phyloP scores from a whole-genome alignment of 2,329 filamentous ascomycete genomes.

The Tolypocladium album region DNA sequence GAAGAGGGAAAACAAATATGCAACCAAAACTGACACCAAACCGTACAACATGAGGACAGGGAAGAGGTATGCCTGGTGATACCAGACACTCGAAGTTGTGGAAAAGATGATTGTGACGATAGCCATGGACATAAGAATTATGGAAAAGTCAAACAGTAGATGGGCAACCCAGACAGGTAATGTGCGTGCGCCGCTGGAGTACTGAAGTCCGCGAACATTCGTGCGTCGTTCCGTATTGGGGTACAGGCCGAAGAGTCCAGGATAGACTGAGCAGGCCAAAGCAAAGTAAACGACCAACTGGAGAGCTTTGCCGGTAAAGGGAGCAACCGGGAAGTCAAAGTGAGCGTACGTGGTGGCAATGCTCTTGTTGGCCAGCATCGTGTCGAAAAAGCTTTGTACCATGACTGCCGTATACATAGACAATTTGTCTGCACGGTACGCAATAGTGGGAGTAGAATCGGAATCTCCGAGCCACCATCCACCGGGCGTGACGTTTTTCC shows the following conservation, averaged over 20 bases:
- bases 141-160: slow-evolving; percentile 65
- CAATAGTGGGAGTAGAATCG: slow-evolving; percentile 52
- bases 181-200: slow-evolving; percentile 80
- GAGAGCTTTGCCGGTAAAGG: slow-evolving; percentile 59
- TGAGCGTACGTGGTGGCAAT: slow-evolving; percentile 63
- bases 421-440: slow-evolving; percentile 56
- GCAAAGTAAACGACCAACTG: slow-evolving; percentile 79
- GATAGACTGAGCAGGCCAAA: slow-evolving; percentile 66
- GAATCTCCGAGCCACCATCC: slow-evolving; percentile 60
- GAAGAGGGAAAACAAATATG: slow-evolving; percentile 75
- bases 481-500: slow-evolving; percentile 60
- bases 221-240: slow-evolving; percentile 72
- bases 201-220: slow-evolving; percentile 76
- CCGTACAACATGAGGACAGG: slow-evolving; percentile 73
- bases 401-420: slow-evolving; percentile 44
- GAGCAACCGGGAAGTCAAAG: slow-evolving; percentile 65
- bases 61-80: slow-evolving; percentile 71
- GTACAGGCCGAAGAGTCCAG: slow-evolving; percentile 81
- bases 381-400: slow-evolving; percentile 54
- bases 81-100: slow-evolving; percentile 57
- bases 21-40: slow-evolving; percentile 61
- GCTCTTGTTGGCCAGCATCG: slow-evolving; percentile 52
- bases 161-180: slow-evolving; percentile 81
- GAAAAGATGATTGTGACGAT: slow-evolving; percentile 61
- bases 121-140: slow-evolving; percentile 56